phyloP scores from a whole-genome alignment of 768 basidiomycete genomes.

The Fomitopsis pulvina region DNA sequence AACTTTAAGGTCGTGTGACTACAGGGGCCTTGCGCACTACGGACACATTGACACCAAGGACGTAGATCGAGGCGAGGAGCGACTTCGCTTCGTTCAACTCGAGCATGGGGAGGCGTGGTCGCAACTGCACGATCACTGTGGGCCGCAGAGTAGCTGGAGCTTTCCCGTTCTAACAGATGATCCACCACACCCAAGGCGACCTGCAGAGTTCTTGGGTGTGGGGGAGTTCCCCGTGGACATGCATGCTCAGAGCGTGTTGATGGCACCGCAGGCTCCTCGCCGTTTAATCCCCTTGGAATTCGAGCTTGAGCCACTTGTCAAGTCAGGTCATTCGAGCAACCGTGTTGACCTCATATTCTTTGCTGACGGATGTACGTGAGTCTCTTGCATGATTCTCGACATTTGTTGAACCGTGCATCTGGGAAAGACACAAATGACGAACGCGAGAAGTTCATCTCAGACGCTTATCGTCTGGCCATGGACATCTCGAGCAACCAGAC shows the following conservation, averaged over 20 bases:
- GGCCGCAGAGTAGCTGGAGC: neutral
- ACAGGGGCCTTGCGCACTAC: neutral
- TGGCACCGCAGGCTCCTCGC: neutral
- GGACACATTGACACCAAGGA: neutral
- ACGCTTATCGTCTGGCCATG: constrained; percentile 57
- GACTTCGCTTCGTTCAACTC: neutral
- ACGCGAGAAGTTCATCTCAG: constrained; percentile 54
- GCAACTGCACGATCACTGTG: neutral
- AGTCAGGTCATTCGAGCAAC: constrained; percentile 55
- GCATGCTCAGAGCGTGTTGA: neutral
- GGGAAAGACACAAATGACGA: constrained; percentile 48
- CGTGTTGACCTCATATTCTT: constrained; percentile 72
- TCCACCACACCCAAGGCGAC: neutral
- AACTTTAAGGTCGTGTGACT: neutral
- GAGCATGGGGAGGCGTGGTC: neutral
- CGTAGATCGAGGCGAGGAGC: neutral
- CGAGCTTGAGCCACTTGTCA: constrained; percentile 46
- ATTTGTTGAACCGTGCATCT: neutral
- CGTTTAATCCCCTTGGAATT: constrained; percentile 32
- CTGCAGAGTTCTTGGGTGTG: neutral
- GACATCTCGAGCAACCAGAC: constrained; percentile 72
- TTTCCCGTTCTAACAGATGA: neutral
- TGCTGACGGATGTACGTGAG: constrained; percentile 61
- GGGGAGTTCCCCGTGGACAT: neutral
- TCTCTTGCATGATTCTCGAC: neutral